These are phyloP conservation scores for Clavariopsis aquatica DNA, from an alignment of 495 filamentous ascomycete species.

Conservation along the genomic window DNA sequence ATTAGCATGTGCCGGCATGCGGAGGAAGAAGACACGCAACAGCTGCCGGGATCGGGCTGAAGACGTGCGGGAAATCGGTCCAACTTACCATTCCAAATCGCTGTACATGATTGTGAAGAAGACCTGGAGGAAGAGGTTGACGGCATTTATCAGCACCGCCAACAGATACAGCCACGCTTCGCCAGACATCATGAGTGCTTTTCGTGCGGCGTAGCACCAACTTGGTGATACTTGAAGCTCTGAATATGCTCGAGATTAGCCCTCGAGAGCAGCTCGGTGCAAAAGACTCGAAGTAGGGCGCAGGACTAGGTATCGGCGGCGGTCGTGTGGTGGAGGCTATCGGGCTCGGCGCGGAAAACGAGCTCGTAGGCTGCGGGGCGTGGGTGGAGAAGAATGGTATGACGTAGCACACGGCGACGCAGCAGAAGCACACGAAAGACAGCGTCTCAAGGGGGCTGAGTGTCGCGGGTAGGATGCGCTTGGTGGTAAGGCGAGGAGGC, in stretches of 20 bases:
- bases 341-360: constrained; percentile 28
- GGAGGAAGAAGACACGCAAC: not conserved
- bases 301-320: constrained; percentile 8
- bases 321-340: constrained; percentile 33
- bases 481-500: constrained; percentile 14
- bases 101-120: constrained; percentile 99
- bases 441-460: not conserved
- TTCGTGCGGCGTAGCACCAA: constrained; percentile 30
- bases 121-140: constrained; percentile 99
- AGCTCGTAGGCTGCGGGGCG: constrained; percentile 21
- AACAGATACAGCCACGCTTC: constrained; percentile 99
- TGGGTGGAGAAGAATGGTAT: constrained; percentile 4
- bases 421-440: not conserved
- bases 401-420: constrained; percentile 1
- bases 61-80: not conserved
- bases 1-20: constrained; percentile 12
- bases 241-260: not conserved
- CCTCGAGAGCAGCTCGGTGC: not conserved
- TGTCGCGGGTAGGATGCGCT: not conserved
- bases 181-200: constrained; percentile 80
- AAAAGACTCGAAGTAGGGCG: constrained; percentile 3
- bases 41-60: not conserved
- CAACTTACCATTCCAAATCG: constrained; percentile 91
- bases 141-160: constrained; percentile 98
- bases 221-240: constrained; percentile 1